Base-by-base conservation (phyloP, 2,329 filamentous ascomycete genomes). In the Alternaria alternata region DNA sequence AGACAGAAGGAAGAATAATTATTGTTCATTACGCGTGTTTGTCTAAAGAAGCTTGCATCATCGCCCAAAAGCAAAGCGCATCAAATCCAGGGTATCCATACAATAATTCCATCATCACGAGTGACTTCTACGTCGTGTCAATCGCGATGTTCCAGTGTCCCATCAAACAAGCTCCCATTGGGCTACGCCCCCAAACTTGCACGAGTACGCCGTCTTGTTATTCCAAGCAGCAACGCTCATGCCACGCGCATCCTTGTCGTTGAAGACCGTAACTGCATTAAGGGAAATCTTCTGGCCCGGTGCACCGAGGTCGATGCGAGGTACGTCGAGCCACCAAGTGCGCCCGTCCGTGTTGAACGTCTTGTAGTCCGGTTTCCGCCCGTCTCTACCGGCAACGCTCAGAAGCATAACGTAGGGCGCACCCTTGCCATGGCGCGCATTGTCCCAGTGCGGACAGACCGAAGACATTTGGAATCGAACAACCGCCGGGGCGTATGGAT, bases 381-480 rank as follows among this genome's bases (percentile, higher is more conserved):
- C 91, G 67, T 93, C 90, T 26, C 89, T 46, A 11, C 76, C 76
- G 2, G 73, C 83, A 28, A 92, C 85, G 56, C 85, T 84, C 18
- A 97, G 80, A 16, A 95, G 80, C 71, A 94, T 88, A 44, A 93
- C 81, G 58, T 89, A 91, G 44, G 88, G 85, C 61, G 85, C 86
- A 1, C 89, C 90, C 54, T 82, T 79, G 0, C 90, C 91, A 64
- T 91, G 85, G 62, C 84, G 85, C 65, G 89, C 85, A n/a, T 89
- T 83, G 43, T 88, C 88, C 92, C 92, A 97, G 76, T 98, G 94
- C 71, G 88, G 86, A 75, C 94, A 98, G 11, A 90, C 73, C 59
- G 91, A 90, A 54, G 86, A 87, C 73, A 96, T 94, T 71, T 92
- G 90, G 79, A 98, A 97, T 16, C 92, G 87, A 28, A 95, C 85